Percentiles rank a stretch among this genome's conserved stretches.
Conservation (phyloP, 768 basidiomycete genomes). For the Rickenella mellea region DNA sequence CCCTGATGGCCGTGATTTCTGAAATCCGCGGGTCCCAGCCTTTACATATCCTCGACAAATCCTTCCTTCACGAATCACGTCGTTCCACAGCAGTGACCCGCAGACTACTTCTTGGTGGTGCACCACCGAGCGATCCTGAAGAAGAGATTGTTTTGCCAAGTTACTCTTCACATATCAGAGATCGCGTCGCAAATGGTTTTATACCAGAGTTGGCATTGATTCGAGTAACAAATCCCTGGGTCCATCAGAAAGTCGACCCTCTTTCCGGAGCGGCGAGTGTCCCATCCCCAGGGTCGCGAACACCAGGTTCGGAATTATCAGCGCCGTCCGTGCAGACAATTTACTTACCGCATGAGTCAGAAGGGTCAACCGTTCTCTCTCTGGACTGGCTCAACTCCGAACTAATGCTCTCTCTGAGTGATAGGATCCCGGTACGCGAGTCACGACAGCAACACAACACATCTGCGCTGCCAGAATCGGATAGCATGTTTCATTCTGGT, state of each 20-base stretch:
- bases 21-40: slow-evolving; percentile 92
- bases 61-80: slow-evolving; percentile 67
- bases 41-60: slow-evolving; percentile 68
- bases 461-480: slow-evolving; percentile 51
- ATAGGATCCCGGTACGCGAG: slow-evolving; percentile 54
- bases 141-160: slow-evolving; percentile 76
- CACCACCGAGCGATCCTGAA: slow-evolving; percentile 32
- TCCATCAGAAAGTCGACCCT: no score
- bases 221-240: slow-evolving; percentile 59
- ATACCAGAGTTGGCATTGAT: slow-evolving; percentile 51
- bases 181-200: slow-evolving; percentile 70
- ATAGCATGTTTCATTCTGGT: no score
- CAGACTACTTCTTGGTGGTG: slow-evolving; percentile 49
- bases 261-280: slow-evolving; percentile 53
- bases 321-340: neutral
- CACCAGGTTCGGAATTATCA: no score
- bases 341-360: neutral
- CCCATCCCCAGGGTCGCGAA: slow-evolving; percentile 32
- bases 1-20: slow-evolving; percentile 82
- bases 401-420: slow-evolving; percentile 43
- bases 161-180: slow-evolving; percentile 82
- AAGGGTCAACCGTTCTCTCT: neutral
- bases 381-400: slow-evolving; percentile 69
- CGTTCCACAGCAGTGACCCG: slow-evolving; percentile 66
- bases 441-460: slow-evolving; percentile 5